Evolutionary conservation across 2,329 filamentous ascomycete genomes (phyloP), one percentile per base, ranked within the genome.

Genomic region (Arachnomyces sp.): DNA sequence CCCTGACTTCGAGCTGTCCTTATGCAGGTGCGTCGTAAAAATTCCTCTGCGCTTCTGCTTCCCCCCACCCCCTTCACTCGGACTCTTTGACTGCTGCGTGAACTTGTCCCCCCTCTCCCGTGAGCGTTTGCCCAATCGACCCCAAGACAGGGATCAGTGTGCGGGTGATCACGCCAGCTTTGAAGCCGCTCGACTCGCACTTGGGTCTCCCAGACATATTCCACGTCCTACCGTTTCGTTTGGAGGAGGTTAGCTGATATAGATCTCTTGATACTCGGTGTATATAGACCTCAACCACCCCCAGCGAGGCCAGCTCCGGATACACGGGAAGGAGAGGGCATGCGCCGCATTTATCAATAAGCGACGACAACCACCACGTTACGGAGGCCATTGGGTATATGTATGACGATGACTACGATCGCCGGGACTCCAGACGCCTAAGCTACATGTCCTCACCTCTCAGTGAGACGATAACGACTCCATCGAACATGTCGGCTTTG

Each of bases 321-420:
- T 73, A 73, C 62, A 64, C 72, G 51, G 63, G 66, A 52, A 67
- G 72, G 47, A 69, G 73, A 55, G 73, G 74, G 50, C 77, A 81
- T 65, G 66, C 66, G 50, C 70, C 76, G 46, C 74, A 79, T 51
- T 67, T 81, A 46, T 80, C 76, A 52, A 81, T 94, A 61, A 92
- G 84, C 62, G 88, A 94, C 65, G 84, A 89, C 45, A 87, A 76
- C 66, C 87, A 94, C 66, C 89, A 94, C 76, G 86, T 94, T 59
- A 94, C 88, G 42, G 89, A 94, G 63, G 84, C 87, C 44, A 94
- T 94, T 63, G 86, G 86, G 38, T 88, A 88, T 54, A 77, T 94
- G 65, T 94, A 95, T 65, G 85, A 84, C 55, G 82, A 86, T 57
- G 77, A 85, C 53, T 65, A 73, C 51, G 65, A 61, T 53, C 70